Evolutionary conservation across 2,329 filamentous ascomycete genomes (phyloP), one percentile per base, ranked within the genome.

Genomic region (Phyllosticta capitalensis): DNA sequence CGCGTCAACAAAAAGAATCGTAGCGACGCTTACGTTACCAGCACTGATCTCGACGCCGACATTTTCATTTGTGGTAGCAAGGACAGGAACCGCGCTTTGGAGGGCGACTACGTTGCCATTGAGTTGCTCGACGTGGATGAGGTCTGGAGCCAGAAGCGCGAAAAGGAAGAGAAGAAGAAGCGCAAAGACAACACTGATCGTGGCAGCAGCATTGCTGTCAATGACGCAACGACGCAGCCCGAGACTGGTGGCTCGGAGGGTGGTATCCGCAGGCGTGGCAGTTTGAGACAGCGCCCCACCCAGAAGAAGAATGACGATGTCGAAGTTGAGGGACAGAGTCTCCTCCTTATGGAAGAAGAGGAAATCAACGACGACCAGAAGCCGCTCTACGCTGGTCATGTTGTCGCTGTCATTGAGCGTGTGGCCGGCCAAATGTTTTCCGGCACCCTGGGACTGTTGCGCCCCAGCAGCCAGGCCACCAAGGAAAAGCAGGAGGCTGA

Each of bases 241-340:
- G 71, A 82, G 76, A 73, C 71, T 82, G 88, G 71, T 81, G 81
- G 81, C 57, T 78, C 80, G 58, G 92, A 96, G 67, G 91, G 92
- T 68, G 90, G 92, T 62, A 86, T 99, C 64, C 89, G 92, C 67
- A 85, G 94, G 65, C 89, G 94, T 69, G 94, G 94, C 65, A 97
- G 92, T 82, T 83, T 99, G 66, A 88, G 94, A 69, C 94, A 97
- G 78, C 88, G 94, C 58, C 94, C 94, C 9, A 97, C 92, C 0
- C 94, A 99, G 76, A 99, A 99, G 85, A 99, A 99, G 84, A 99
- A 99, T 64, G 94, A 99, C 66, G 94, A 99, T 72, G 94, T 99
- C 24, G 94, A 99, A 75, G 94, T 99, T 26, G 94, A 99, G 73
- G 94, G 94, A 24, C 94, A 99, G 75, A 97, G 92, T 72, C 82